A percentile compares a stretch with the other conserved stretches of the same genome.
These are phyloP conservation scores for Fusarium sp. DNA, from an alignment of 2,329 filamentous ascomycete species.

Conservation along the genomic window DNA sequence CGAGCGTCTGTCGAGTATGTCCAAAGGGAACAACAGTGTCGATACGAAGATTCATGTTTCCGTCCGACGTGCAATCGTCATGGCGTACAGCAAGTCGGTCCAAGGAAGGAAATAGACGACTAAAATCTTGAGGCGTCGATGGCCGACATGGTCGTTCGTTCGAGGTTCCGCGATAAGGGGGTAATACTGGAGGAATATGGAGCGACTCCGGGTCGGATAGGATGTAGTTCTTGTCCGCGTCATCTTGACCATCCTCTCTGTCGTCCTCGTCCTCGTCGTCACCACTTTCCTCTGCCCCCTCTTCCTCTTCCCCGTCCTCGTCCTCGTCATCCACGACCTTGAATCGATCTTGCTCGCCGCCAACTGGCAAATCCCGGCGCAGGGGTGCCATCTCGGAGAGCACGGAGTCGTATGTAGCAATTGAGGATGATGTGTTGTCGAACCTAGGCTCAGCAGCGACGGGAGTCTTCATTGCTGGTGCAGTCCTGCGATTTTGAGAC, in stretches of 20 bases:
- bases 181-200: conserved; percentile 60
- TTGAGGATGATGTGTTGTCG: conserved; percentile 58
- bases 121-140: conserved; percentile 84
- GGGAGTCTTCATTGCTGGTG: conserved; percentile 15
- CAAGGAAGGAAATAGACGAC: conserved; percentile 84
- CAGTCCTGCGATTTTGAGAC: conserved; percentile 23
- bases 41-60: conserved; percentile 95
- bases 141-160: conserved; percentile 71
- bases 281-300: conserved; percentile 28
- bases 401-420: conserved; percentile 83
- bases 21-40: conserved; percentile 75
- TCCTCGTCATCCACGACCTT: conserved; percentile 34
- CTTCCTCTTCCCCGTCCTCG: conserved; percentile 15
- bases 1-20: conserved; percentile 70
- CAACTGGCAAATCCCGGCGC: conserved; percentile 36
- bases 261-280: conserved; percentile 50
- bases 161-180: conserved; percentile 68
- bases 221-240: conserved; percentile 41
- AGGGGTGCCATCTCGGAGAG: conserved; percentile 50
- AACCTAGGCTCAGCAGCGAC: conserved; percentile 30
- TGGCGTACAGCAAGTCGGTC: conserved; percentile 84
- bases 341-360: conserved; percentile 38
- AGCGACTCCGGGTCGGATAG: conserved; percentile 43
- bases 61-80: conserved; percentile 88
- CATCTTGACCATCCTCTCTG: conserved; percentile 41